A percentile compares a stretch with the other conserved stretches of the same genome.
These are phyloP conservation scores for Penicillium sp. DNA, from an alignment of 2,329 filamentous ascomycete genomes.

Conservation along the genomic window DNA sequence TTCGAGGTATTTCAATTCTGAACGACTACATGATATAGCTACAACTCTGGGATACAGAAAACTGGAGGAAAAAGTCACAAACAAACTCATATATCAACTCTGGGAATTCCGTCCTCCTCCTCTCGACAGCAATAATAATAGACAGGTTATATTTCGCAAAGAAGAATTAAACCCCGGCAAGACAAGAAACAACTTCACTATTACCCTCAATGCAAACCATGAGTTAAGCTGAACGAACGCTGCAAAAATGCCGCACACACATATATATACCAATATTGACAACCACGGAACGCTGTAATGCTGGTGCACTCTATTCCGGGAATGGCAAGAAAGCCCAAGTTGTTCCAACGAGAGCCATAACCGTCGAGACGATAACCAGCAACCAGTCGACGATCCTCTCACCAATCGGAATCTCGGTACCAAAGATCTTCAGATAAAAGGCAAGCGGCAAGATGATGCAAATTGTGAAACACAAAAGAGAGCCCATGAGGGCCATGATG, in stretches of 20 bases:
- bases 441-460: slow-evolving; percentile 85
- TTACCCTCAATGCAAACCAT: slow-evolving; percentile 53
- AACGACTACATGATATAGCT: slow-evolving; percentile 70
- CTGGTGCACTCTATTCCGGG: background rate
- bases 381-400: slow-evolving; percentile 66
- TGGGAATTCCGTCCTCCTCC: slow-evolving; percentile 54
- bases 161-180: slow-evolving; percentile 70
- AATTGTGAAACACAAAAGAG: slow-evolving; percentile 86
- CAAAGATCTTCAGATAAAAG: slow-evolving; percentile 89
- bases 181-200: slow-evolving; percentile 84
- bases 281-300: background rate
- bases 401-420: slow-evolving; percentile 59
- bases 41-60: slow-evolving; percentile 66
- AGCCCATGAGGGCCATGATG: slow-evolving; percentile 88
- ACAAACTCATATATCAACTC: slow-evolving; percentile 85
- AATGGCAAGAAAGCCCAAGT: slow-evolving; percentile 78
- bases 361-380: slow-evolving; percentile 64
- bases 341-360: slow-evolving; percentile 73
- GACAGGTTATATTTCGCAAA: slow-evolving; percentile 58
- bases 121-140: slow-evolving; percentile 17
- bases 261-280: background rate
- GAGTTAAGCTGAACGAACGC: slow-evolving; percentile 3
- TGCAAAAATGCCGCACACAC: background rate
- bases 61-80: slow-evolving; percentile 65
- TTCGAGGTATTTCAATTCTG: slow-evolving; percentile 80